Evolutionary conservation across 2,329 filamentous ascomycete genomes (phyloP).

Genomic region (Amphichorda felina): DNA sequence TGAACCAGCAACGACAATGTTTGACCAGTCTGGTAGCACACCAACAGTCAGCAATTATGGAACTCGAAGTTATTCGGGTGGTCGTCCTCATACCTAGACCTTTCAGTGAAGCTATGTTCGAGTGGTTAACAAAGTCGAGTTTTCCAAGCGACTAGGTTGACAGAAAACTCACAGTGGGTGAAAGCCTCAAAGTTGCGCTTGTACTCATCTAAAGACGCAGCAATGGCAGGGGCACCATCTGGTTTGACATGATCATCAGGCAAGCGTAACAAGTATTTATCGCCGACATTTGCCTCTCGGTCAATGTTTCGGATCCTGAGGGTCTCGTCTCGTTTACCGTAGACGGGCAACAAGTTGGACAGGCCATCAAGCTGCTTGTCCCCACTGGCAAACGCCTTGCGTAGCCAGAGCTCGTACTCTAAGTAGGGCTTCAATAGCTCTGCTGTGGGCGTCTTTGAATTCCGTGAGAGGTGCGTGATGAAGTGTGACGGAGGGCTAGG

Average conservation of each 20-base stretch:
- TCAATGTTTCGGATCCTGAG: conserved; percentile 39
- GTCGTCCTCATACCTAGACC: conserved; percentile 41
- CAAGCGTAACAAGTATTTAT: conserved; percentile 52
- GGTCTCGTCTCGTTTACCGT: conserved; percentile 25
- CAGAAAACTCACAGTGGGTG: conserved; percentile 38
- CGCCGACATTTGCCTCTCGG: conserved; percentile 36
- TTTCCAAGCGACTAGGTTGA: not conserved
- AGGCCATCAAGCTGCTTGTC: conserved; percentile 27
- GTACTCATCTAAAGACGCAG: conserved; percentile 52
- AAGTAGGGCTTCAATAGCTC: conserved; percentile 49
- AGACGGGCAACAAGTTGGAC: conserved; percentile 46
- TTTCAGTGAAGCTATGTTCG: conserved; percentile 33
- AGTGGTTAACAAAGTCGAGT: not conserved
- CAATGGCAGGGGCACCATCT: conserved; percentile 48
- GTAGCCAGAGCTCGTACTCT: conserved; percentile 47
- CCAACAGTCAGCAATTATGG: not conserved
- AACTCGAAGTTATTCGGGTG: no score
- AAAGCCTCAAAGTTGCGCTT: conserved; percentile 63
- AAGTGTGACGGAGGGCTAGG: not conserved
- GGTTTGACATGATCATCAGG: conserved; percentile 39
- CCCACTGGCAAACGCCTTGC: conserved; percentile 51
- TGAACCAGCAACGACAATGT: conserved; percentile 65
- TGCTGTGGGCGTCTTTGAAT: conserved; percentile 29
- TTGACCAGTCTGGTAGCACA: conserved; percentile 45
- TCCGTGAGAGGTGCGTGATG: not conserved